Base-by-base conservation (phyloP, 2,329 filamentous ascomycete genomes). In the Fusarium foetens region DNA sequence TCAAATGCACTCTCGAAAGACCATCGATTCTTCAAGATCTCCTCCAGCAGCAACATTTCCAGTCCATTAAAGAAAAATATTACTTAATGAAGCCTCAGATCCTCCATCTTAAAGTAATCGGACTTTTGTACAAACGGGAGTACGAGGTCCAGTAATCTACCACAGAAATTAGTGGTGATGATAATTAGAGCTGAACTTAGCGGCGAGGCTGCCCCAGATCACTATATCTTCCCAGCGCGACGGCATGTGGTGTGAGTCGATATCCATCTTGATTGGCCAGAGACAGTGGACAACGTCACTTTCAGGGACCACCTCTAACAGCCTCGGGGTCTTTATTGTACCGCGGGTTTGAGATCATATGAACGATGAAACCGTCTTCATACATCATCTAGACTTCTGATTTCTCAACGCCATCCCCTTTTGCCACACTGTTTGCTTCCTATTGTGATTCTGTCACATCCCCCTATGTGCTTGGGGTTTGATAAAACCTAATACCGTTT, bases 241-340 rank as follows among this genome's bases (percentile, higher is more conserved):
- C 33, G 39, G 35, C 25, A 25, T 55, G 43, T 42, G 29, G 41
- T 29, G 23, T 48, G 36, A n/a, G 14, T 16, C 9, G 43, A 13
- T 10, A 29, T 17, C 12, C 21, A 25, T 19, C 35, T 9, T 72
- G 41, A 73, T 72, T 72, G 70, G 70, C 21, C 38, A 21, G 41
- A 51, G 42, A 64, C 61, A 67, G 53, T 57, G 51, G 61, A 31
- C 27, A 73, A 68, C 70, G 62, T 72, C 70, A 73, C 66, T 63
- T 62, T 53, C 49, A 73, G 70, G 70, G 66, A 71, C 70, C 62
- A 31, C 35, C 57, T 57, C 31, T 33, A 53, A 49, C 69, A 66
- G 60, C 66, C 58, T 72, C 25, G 53, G 41, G 61, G 59, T 21
- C 54, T 69, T 53, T 38, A 36, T 31, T 43, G 51, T 41, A 41